Evolutionary conservation across 139 green algal species (phyloP).

Genomic region (Chara braunii): DNA sequence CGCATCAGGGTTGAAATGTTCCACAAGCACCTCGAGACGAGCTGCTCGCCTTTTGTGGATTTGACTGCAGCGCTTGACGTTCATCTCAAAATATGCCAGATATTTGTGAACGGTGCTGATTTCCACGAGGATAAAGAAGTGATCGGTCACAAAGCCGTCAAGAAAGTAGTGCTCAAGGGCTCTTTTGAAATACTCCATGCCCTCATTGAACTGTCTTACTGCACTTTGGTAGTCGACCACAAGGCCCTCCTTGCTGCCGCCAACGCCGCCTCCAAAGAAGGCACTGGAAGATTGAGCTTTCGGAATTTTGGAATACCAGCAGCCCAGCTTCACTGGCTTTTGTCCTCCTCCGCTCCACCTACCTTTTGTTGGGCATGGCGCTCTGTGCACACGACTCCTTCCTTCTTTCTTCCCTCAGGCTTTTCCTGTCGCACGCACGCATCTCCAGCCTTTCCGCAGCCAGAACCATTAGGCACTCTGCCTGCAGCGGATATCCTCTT

Average conservation of each 20-base stretch:
- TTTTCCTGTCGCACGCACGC: too few species aligned
- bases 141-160: background rate
- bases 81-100: background rate
- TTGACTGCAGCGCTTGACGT: background rate
- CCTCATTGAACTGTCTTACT: background rate
- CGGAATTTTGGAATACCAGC: too few species aligned
- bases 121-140: background rate
- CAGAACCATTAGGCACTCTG: too few species aligned
- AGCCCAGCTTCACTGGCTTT: too few species aligned
- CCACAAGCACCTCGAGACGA: background rate
- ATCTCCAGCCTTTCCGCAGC: too few species aligned
- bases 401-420: too few species aligned
- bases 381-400: too few species aligned
- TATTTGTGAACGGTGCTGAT: constrained; percentile 1
- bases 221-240: background rate
- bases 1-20: background rate
- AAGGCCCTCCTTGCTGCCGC: background rate
- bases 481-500: too few species aligned
- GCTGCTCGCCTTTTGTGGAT: background rate
- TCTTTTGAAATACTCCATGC: background rate
- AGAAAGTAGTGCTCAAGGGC: background rate
- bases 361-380: too few species aligned
- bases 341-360: too few species aligned
- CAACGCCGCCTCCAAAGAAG: too few species aligned
- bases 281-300: too few species aligned